Percentiles rank a stretch among this genome's conserved stretches.
Evolutionary conservation across 106 monocot species (phyloP).

Genomic region (Dioscorea alata): DNA sequence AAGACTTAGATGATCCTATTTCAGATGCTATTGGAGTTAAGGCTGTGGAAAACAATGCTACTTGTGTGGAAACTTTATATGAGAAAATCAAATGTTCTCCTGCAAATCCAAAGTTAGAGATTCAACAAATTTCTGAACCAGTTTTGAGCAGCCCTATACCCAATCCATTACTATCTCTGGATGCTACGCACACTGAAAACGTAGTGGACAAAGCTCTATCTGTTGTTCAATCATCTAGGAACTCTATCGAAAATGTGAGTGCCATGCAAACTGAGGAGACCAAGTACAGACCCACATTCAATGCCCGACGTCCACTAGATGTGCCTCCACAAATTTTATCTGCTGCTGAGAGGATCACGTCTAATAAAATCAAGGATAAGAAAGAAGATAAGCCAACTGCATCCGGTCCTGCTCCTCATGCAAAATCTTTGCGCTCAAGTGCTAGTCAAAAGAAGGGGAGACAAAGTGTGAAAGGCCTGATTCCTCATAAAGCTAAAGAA

Average conservation of each 20-base stretch:
- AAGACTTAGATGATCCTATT: slow-evolving; percentile 6
- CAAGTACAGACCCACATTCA: slow-evolving; percentile 5
- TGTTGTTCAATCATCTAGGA: neutral
- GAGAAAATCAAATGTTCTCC: neutral
- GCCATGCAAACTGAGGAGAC: neutral
- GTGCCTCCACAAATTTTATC: neutral
- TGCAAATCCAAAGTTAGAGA: slow-evolving; percentile 12
- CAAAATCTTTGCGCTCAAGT: slow-evolving; percentile 28
- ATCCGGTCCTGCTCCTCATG: slow-evolving; percentile 18
- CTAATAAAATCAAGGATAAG: slow-evolving; percentile 16
- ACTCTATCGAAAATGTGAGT: slow-evolving; percentile 14
- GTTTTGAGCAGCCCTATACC: neutral
- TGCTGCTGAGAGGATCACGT: neutral
- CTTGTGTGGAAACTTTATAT: slow-evolving; percentile 9
- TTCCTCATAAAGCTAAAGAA: slow-evolving; percentile 25
- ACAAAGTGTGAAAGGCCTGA: slow-evolving; percentile 10
- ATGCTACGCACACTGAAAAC: slow-evolving; percentile 19
- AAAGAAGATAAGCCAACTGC: slow-evolving; percentile 15
- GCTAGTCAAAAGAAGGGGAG: slow-evolving; percentile 29
- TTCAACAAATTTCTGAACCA: slow-evolving; percentile 3
- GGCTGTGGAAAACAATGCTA: slow-evolving; percentile 10
- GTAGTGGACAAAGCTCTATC: slow-evolving; percentile 1
- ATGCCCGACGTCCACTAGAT: too few relatives aligned
- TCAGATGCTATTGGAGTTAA: slow-evolving; percentile 10
- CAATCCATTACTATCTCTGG: neutral